Evolutionary conservation across 345 rosid species (phyloP), one percentile per base, ranked within the genome.

Genomic region (Acer campestre): DNA sequence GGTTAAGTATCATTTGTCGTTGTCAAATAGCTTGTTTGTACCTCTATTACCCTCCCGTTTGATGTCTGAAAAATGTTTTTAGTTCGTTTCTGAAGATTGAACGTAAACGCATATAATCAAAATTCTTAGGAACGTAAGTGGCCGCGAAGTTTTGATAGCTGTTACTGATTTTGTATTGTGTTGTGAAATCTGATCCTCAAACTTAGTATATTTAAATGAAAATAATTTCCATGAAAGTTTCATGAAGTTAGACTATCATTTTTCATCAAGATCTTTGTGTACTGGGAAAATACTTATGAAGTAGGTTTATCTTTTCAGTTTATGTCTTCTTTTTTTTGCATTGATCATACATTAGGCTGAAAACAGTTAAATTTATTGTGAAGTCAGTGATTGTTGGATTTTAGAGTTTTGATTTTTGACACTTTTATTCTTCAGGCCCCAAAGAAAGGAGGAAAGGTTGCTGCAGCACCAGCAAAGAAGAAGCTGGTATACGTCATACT

Each of bases 381-480:
- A 53, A 31, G 16, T 69, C 12, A 0, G 59, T 48, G 73, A 69
- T 14, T 2, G 8, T 25, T 4, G 22, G 3, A 12, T 38, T n/a
- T 12, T n/a, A 29, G 46, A n/a, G 10, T 51, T 53, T 20, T 55
- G 9, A 42, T 46, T 20, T 38, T 64, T 62, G n/a, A 31, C 3
- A 29, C 12, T 25, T 3, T 6, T 2, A 23, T 2, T 35, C 48
- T 38, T 20, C 70, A 78, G 82, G 84, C 51, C 51, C 81, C 84
- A 1, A 82, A 78, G 76, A 81, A 48, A 81, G 84, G 81, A 73
- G 81, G 62, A 35, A 78, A 78, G 58, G 69, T 46, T 27, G 84
- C 78, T 14, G 80, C 38, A 1, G 59, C 58, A 40, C 61, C 82
- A 17, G 77, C 79, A 16, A 82, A 82, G 81, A 82, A 82, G 79